Evolutionary conservation across 495 filamentous ascomycete genomes (phyloP), one percentile per base, ranked within the genome.

Genomic region (Aspergillus biplanus): DNA sequence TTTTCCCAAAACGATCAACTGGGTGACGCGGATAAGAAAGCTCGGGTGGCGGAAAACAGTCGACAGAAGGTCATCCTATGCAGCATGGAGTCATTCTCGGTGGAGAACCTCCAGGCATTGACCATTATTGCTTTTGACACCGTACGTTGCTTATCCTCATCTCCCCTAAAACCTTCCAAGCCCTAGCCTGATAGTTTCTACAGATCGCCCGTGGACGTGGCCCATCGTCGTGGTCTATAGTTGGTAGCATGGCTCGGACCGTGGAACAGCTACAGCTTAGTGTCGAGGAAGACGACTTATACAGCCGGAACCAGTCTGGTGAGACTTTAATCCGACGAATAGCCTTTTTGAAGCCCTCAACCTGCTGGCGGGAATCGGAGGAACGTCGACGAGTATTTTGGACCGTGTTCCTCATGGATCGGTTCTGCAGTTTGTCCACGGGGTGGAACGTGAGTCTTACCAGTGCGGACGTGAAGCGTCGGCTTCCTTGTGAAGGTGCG

Each of bases 381-480:
- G 70, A 73, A 50, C 68, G 70, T 1, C 39, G 70, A n/a, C 62
- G 70, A 1, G 58, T 70, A 0, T 73, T 73, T 54, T 73, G 70
- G 70, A 63, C 64, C 0, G 66, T 71, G 1, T 72, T 72, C 9
- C 44, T 72, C 9, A 69, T 73, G 65, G 71, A 73, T 50, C 58
- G 71, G 11, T 73, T 71, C 46, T 73, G 71, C 57, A 68, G 61
- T 35, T 64, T 70, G 0, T 67, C 71, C 11, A 70, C 67, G 4
- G 71, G 69, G 8, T 73, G 66, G 69, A 67, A 71, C 6, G 49
- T 67, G 1, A 68, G 70, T 48, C 59, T 72, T 2, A 67, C 65
- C 6, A 63, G 69, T 27, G 75, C 68, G 50, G 74, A 79, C 55
- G 73, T 81, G 0, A 70, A 74, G 32, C 75, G 77, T 7, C 73